Evolutionary conservation across 1,284 basidiomycete species (phyloP).

Genomic region (Puccinia brachypodii): DNA sequence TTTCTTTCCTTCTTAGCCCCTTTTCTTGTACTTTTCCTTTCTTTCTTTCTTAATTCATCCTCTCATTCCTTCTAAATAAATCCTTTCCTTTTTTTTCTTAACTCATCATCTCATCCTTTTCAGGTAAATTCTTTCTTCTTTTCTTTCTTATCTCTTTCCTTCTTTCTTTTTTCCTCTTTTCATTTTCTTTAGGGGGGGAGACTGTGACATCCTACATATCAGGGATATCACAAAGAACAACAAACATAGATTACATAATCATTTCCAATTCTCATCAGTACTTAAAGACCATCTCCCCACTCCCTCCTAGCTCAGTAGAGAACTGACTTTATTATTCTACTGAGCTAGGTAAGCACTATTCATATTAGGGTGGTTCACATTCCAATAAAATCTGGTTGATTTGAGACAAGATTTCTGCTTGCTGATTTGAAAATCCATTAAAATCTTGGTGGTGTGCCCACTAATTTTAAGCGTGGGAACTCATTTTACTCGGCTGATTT

Average conservation of each 20-base stretch:
- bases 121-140: too few species aligned
- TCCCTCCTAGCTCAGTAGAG: constrained; percentile 3
- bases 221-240: background rate
- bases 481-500: too few species aligned
- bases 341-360: background rate
- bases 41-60: too few species aligned
- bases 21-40: too few species aligned
- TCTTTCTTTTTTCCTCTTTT: background rate
- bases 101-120: background rate
- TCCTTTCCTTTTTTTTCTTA: too few species aligned
- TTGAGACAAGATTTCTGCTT: too few species aligned
- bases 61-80: background rate
- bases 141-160: background rate
- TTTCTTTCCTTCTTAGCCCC: background rate
- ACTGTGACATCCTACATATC: background rate
- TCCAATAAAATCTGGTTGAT: too few species aligned
- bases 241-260: background rate
- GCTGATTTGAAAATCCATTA: too few species aligned
- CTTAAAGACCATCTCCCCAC: background rate
- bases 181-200: background rate
- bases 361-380: too few species aligned
- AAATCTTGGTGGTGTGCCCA: too few species aligned
- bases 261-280: background rate
- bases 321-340: background rate
- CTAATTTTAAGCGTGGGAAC: too few species aligned